phyloP scores from a whole-genome alignment of 2,329 filamentous ascomycete species.

The Didymella lethalis region DNA sequence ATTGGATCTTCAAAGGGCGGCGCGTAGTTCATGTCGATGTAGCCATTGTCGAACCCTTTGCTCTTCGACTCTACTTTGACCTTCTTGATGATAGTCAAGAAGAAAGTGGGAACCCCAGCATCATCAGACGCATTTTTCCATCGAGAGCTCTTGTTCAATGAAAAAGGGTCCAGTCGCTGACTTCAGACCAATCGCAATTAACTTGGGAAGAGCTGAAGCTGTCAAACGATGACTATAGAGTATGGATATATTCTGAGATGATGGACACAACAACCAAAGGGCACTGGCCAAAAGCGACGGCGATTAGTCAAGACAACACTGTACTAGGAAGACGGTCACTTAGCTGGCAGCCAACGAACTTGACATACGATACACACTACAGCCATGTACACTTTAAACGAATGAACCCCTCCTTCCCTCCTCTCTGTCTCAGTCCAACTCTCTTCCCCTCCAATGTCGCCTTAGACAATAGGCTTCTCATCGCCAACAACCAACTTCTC shows the following conservation, averaged over 20 bases:
- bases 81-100: slow-evolving; percentile 20
- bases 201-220: neutral
- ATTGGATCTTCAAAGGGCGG: slow-evolving; percentile 54
- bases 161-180: slow-evolving; percentile 26
- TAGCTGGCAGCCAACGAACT: neutral
- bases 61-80: slow-evolving; percentile 20
- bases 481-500: slow-evolving; percentile 22
- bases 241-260: neutral
- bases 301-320: neutral
- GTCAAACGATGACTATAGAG: neutral
- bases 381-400: slow-evolving; percentile 2
- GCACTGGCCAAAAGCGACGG: neutral
- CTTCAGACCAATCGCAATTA: slow-evolving; percentile 31
- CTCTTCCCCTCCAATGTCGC: too few relatives aligned
- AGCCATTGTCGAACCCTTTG: slow-evolving; percentile 33
- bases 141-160: slow-evolving; percentile 25
- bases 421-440: too few relatives aligned
- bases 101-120: slow-evolving; percentile 21
- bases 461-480: slow-evolving; percentile 26
- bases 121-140: slow-evolving; percentile 32
- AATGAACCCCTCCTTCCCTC: slow-evolving; percentile 13
- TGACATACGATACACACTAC: neutral
- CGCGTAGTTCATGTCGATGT: slow-evolving; percentile 60
- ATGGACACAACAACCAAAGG: neutral
- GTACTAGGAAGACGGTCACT: neutral